Evolutionary conservation across 768 basidiomycete genomes (phyloP).

Genomic region (Crepidotus variabilis): DNA sequence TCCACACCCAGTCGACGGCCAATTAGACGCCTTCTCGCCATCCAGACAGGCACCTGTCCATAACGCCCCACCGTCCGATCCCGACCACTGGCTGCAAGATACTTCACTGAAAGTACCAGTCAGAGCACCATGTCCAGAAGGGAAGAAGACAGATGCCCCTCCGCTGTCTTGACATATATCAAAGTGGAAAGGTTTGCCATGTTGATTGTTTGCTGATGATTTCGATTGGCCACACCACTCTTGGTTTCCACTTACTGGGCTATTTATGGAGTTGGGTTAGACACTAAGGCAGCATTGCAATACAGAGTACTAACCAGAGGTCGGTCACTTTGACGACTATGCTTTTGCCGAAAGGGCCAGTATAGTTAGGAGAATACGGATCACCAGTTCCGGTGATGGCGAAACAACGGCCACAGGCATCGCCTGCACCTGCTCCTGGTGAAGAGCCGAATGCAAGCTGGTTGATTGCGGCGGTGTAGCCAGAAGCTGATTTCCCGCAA

Average conservation of each 20-base stretch:
- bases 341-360: conserved; percentile 43
- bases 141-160: conserved; percentile 50
- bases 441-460: conserved; percentile 52
- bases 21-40: conserved; percentile 43
- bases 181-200: conserved; percentile 48
- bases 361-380: conserved; percentile 47
- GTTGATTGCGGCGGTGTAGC: conserved; percentile 54
- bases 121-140: conserved; percentile 49
- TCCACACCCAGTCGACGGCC: conserved; percentile 51
- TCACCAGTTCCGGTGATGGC: conserved; percentile 44
- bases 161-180: conserved; percentile 61
- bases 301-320: conserved; percentile 30
- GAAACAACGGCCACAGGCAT: conserved; percentile 63
- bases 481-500: conserved; percentile 47
- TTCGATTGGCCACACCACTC: conserved; percentile 52
- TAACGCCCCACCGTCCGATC: conserved; percentile 41
- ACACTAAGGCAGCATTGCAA: no score
- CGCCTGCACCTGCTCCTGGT: conserved; percentile 49
- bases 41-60: conserved; percentile 50
- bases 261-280: no score
- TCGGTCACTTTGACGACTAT: conserved; percentile 53
- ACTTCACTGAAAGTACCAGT: conserved; percentile 52
- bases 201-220: conserved; percentile 37
- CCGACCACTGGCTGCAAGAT: conserved; percentile 54
- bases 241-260: conserved; percentile 12